A percentile compares a stretch with the other conserved stretches of the same genome.
phyloP scores from a whole-genome alignment of 208 protist genomes.

The Crithidia acanthocephali region DNA sequence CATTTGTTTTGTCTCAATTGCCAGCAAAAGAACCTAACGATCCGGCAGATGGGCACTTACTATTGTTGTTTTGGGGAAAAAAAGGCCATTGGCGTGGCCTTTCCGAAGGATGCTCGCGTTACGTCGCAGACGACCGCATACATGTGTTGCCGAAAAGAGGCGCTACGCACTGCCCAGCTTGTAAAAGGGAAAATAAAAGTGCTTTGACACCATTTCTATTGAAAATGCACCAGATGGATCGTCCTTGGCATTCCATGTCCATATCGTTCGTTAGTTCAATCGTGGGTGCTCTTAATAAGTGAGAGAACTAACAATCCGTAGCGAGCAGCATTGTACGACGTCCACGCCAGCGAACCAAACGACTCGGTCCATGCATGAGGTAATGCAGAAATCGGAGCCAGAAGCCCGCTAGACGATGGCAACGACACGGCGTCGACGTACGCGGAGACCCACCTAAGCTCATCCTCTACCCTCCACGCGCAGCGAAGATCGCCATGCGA shows the following conservation, averaged over 20 bases:
- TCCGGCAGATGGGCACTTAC: no score
- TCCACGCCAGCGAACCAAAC: conserved; percentile 50
- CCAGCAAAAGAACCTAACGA: no score
- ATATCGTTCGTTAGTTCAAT: no score
- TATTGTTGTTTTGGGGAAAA: no score
- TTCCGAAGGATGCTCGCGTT: no score
- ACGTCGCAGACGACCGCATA: no score
- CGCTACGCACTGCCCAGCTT: neutral
- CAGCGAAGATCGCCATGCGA: neutral
- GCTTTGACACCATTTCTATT: no score
- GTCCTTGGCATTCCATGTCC: no score
- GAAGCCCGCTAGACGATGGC: neutral
- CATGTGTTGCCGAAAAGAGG: no score
- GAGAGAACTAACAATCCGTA: conserved; percentile 63
- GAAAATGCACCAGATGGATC: no score
- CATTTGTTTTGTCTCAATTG: no score
- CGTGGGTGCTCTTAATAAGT: conserved; percentile 1
- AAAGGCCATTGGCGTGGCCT: no score
- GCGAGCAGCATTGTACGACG: conserved; percentile 59
- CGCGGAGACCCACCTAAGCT: conserved; percentile 49
- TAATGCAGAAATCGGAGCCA: conserved; percentile 8
- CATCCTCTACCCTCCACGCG: conserved; percentile 62
- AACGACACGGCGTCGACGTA: conserved; percentile 30
- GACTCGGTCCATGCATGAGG: conserved; percentile 43
- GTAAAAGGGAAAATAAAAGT: conserved; percentile 10